A percentile compares a stretch with the other conserved stretches of the same genome.
phyloP scores from a whole-genome alignment of 345 rosid genomes.

The Excoecaria agallocha region DNA sequence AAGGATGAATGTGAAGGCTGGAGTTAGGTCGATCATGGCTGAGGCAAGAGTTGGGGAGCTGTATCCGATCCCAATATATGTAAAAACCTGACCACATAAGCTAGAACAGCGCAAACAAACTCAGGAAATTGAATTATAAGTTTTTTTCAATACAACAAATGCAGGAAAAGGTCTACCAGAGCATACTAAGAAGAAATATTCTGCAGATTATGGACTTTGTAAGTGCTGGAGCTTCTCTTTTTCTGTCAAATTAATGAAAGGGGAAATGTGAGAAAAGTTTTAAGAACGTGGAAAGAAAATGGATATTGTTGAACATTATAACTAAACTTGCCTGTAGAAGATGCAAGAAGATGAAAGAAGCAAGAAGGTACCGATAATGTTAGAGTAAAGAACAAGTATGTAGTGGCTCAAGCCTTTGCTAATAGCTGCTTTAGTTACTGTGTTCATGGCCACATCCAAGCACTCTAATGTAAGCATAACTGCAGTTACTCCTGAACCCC shows the following conservation, averaged over 20 bases:
- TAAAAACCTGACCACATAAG: constrained; percentile 33
- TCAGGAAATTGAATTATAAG: not conserved
- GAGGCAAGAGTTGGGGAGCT: constrained; percentile 50
- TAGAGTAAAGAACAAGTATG: constrained; percentile 33
- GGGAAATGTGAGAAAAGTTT: not conserved
- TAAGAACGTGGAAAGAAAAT: not conserved
- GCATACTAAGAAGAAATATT: constrained; percentile 30
- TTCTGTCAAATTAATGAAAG: constrained; percentile 15
- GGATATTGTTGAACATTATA: not conserved
- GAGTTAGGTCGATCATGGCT: constrained; percentile 44
- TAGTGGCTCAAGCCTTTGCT: constrained; percentile 30
- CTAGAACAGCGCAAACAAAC: constrained; percentile 17
- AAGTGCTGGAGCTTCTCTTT: constrained; percentile 23
- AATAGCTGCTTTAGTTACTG: constrained; percentile 39
- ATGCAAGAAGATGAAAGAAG: constrained; percentile 31
- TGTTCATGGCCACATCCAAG: constrained; percentile 33
- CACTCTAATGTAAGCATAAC: constrained; percentile 32
- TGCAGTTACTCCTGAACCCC: constrained; percentile 20
- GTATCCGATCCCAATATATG: constrained; percentile 34
- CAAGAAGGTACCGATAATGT: constrained; percentile 25
- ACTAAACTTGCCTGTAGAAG: constrained; percentile 27
- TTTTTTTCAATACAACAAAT: not conserved
- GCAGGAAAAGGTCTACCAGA: constrained; percentile 16
- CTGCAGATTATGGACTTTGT: constrained; percentile 20
- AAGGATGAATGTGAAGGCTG: constrained; percentile 49